Percentiles rank a stretch among this genome's conserved stretches.
Evolutionary conservation across 2,329 filamentous ascomycete species (phyloP).

Genomic region (Dactylellina sp.): DNA sequence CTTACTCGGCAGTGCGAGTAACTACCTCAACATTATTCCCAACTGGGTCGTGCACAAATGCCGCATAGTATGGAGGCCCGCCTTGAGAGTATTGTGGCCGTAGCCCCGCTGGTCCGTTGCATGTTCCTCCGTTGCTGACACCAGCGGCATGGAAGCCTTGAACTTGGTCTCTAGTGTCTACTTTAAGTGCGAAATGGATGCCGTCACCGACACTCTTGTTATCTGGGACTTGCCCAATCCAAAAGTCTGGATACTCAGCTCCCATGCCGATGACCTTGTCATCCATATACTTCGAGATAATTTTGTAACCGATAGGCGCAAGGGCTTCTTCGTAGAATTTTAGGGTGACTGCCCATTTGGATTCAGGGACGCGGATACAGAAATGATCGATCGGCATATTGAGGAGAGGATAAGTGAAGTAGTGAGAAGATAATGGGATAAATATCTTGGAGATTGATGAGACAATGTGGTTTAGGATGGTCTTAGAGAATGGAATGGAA

Average conservation of each 20-base stretch:
- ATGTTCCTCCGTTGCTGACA: conserved; percentile 19
- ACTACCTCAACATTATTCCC: conserved; percentile 52
- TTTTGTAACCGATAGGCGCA: conserved; percentile 22
- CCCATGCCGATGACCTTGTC: conserved; percentile 36
- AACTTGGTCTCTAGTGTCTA: conserved; percentile 20
- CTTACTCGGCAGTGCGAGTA: conserved; percentile 19
- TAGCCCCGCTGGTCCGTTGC: conserved; percentile 28
- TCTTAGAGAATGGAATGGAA: conserved; percentile 3
- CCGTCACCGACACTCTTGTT: conserved; percentile 16
- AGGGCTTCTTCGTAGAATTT: conserved; percentile 41
- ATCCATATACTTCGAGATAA: conserved; percentile 30
- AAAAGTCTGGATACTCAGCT: conserved; percentile 34
- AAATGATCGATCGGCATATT: conserved; percentile 51
- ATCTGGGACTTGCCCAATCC: conserved; percentile 28
- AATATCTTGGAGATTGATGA: conserved; percentile 18
- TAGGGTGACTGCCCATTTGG: conserved; percentile 31
- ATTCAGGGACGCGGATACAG: conserved; percentile 25
- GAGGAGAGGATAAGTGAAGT: conserved; percentile 39
- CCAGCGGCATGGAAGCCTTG: conserved; percentile 30
- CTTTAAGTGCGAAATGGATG: conserved; percentile 35
- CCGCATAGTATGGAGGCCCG: conserved; percentile 33
- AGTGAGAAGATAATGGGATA: conserved; percentile 30
- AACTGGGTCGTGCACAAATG: conserved; percentile 35
- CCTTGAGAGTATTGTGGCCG: conserved; percentile 39
- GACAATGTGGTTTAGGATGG: neutral